Evolutionary conservation across 768 basidiomycete species (phyloP), one percentile per base, ranked within the genome.

Genomic region (Lentinula raphanica): DNA sequence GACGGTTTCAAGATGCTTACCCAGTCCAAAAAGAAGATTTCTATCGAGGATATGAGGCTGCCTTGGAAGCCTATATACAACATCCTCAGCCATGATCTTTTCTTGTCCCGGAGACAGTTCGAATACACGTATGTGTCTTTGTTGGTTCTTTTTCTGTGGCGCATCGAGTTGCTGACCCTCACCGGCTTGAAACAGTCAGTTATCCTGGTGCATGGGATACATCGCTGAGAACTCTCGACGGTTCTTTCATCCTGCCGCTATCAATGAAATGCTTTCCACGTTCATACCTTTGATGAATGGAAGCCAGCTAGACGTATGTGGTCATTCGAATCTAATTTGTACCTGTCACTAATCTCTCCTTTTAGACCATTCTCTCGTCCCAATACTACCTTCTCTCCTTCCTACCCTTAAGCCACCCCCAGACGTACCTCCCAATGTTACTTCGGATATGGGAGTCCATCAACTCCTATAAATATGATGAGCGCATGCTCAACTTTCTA

Each of bases 381-480:
- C 91, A 95, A 69, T 91, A 89, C 66, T 93, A 91, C 72, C 76
- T 94, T 65, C 79, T 88, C 63, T 89, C 89, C 35, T 95, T 94
- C 73, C 79, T 96, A 49, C 94, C 94, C 2, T 76, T 90, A 59
- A 83, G 84, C 5, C 92, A 94, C 67, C 92, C 92, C 31, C 89
- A 93, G 72, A 81, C 82, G 45, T 94, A 94, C 76, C 79, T 85
- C 55, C 88, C 83, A 54, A 88, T 89, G 81, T 77, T 94, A 55
- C 90, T 94, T 74, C 85, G 88, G 55, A 66, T 93, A 46, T 95
- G 92, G 91, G 87, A 90, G 71, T 88, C 90, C 12, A 77, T 95
- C 66, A 93, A 94, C 74, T 92, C 90, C 58, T 90, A 90, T 69
- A 82, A 87, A 71, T 94, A 86, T 74, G 92, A 94, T 76, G 92